These are phyloP conservation scores for Myxozyma neglecta DNA, from an alignment of 805 yeast species.

Conservation along the genomic window DNA sequence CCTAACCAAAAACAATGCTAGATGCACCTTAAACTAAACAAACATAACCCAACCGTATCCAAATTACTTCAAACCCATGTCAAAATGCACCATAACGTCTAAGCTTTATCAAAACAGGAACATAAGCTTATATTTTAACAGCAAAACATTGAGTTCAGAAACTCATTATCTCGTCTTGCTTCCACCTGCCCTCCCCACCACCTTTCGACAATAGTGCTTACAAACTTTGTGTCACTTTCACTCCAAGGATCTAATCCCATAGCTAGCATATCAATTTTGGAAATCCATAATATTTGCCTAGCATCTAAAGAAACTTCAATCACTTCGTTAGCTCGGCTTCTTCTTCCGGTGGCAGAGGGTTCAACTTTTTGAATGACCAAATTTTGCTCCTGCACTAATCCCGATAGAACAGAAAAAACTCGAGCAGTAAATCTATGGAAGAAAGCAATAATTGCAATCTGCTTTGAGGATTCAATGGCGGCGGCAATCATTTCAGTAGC, in stretches of 20 bases:
- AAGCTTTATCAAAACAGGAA: background rate
- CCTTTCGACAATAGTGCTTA: constrained; percentile 44
- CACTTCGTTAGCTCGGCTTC: background rate
- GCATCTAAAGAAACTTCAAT: background rate
- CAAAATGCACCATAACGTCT: too few relatives aligned
- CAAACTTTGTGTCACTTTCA: constrained; percentile 47
- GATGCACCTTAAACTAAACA: too few relatives aligned
- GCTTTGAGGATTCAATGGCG: constrained; percentile 27
- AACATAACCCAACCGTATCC: too few relatives aligned
- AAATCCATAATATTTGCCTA: constrained; percentile 27
- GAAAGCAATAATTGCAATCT: constrained; percentile 33
- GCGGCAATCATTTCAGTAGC: constrained; percentile 11
- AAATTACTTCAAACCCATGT: too few relatives aligned
- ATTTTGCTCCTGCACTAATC: constrained; percentile 25
- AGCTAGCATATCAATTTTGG: constrained; percentile 50
- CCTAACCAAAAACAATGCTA: too few relatives aligned
- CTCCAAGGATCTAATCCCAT: constrained; percentile 63
- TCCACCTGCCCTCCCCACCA: constrained; percentile 55
- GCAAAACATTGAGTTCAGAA: constrained; percentile 36
- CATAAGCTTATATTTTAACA: constrained; percentile 30
- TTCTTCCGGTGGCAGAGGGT: constrained; percentile 2
- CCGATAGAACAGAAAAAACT: constrained; percentile 22
- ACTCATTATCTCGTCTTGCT: constrained; percentile 28
- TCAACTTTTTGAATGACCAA: constrained; percentile 16
- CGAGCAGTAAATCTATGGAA: constrained; percentile 34